Conservation (phyloP, 2,329 filamentous ascomycete species). For the Talaromyces sp. region DNA sequence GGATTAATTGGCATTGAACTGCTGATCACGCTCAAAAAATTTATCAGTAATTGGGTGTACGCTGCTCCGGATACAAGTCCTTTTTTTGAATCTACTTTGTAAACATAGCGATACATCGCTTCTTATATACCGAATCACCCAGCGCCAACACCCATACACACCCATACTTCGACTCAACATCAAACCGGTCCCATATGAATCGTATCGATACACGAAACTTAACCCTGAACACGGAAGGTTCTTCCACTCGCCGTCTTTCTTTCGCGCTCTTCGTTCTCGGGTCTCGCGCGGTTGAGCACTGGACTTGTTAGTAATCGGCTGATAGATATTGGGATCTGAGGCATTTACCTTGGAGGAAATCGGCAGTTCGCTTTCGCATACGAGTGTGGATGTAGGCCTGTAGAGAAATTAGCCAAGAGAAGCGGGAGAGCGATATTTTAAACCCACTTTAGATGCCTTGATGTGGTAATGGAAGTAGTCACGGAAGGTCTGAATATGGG, state of each 20-base stretch:
- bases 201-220: background rate
- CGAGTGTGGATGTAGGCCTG: slow-evolving; percentile 95
- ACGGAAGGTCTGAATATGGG: slow-evolving; percentile 98
- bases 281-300: slow-evolving; percentile 94
- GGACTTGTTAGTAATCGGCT: slow-evolving; percentile 32
- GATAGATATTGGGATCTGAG: background rate
- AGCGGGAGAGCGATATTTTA: background rate
- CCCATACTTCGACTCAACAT: background rate
- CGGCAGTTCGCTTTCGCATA: slow-evolving; percentile 95
- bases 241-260: slow-evolving; percentile 95
- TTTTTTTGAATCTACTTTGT: background rate
- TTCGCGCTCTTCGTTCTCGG: slow-evolving; percentile 95
- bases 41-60: background rate
- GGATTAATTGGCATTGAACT: background rate
- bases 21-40: background rate
- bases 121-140: background rate
- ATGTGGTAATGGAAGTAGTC: slow-evolving; percentile 99
- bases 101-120: background rate
- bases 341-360: slow-evolving; percentile 85
- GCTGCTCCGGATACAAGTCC: background rate
- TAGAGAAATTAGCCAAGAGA: background rate
- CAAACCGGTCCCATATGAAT: background rate
- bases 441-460: slow-evolving; percentile 84
- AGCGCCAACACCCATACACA: background rate
- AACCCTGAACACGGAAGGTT: slow-evolving; percentile 67